Base-by-base conservation (phyloP, 2,329 filamentous ascomycete species). In the Colletotrichum echinochloae region DNA sequence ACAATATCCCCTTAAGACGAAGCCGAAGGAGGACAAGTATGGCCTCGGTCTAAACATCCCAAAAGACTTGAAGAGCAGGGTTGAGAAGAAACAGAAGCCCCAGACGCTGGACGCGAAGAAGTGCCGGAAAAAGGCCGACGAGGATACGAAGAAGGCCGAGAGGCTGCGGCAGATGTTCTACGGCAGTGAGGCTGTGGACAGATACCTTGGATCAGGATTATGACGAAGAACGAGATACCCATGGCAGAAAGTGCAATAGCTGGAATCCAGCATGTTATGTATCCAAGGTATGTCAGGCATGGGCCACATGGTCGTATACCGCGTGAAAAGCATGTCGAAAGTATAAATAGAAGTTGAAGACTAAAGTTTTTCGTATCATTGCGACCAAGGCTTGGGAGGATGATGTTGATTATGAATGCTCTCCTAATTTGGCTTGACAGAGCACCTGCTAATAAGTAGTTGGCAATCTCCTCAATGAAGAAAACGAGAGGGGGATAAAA, bases 91-190 rank as follows among this genome's bases (percentile, higher is more conserved):
- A 76, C 83, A 81, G 66, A 81, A 83, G 74, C 77, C 81, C 52
- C 82, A 84, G 75, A 86, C 83, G 75, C 79, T 94, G 70, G 91
- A 92, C 79, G 91, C 92, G n/a, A 93, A 91, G 75, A 88, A 92
- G 79, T 84, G 91, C 48, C 86, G 89, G 75, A 90, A 88, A 78
- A 80, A 86, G 77, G 89, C 89, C 3, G 81, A 84, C 52, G 88
- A 90, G 72, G 89, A 91, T 67, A 91, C 85, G 81, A 89, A 82
- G 78, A 90, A 85, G 72, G 85, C 86, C 23, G 88, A 92, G 70
- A 89, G 82, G 75, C 78, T 97, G 70, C 86, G 90, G 73, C 85
- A 89, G 74, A 86, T 93, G 81, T 92, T 97, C 72, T 95, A 93
- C 80, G 87, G 88, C 26, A 90, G 88, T 74, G 87, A 92, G n/a